These are phyloP conservation scores for Ophiostoma sp. DNA, from an alignment of 2,329 filamentous ascomycete species.

Conservation along the genomic window DNA sequence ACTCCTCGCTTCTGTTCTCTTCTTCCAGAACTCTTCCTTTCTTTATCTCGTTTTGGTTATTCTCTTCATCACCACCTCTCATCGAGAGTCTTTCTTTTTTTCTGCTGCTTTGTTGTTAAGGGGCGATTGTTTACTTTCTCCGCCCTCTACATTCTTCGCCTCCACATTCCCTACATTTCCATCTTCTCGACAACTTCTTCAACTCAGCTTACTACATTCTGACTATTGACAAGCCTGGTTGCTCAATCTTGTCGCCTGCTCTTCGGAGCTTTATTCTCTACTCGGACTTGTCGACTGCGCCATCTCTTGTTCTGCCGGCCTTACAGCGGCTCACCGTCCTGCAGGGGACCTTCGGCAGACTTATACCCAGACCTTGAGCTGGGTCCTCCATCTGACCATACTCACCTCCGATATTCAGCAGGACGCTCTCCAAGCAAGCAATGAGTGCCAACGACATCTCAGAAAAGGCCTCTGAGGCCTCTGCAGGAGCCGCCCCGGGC, in stretches of 20 bases:
- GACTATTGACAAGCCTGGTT: background rate
- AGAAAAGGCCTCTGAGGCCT: slow-evolving; percentile 23
- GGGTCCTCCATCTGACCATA: no score
- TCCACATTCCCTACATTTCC: background rate
- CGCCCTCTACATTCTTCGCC: background rate
- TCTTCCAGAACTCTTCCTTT: background rate
- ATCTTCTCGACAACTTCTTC: background rate
- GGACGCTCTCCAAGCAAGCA: no score
- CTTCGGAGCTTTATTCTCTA: background rate
- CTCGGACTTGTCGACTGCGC: background rate
- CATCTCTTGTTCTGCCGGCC: no score
- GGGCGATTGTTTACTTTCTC: background rate
- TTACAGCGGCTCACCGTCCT: no score
- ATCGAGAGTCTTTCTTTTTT: background rate
- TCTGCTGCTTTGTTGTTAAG: background rate
- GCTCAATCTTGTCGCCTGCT: background rate
- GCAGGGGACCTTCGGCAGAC: no score
- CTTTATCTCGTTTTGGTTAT: background rate
- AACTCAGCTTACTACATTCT: background rate
- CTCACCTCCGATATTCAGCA: no score
- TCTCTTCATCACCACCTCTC: background rate
- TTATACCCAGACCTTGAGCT: no score
- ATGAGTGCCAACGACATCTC: slow-evolving; percentile 23
- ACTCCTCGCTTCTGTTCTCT: no score
- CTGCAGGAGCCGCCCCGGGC: slow-evolving; percentile 1